Evolutionary conservation across 2,329 filamentous ascomycete species (phyloP).

Genomic region (Beauveria australis): DNA sequence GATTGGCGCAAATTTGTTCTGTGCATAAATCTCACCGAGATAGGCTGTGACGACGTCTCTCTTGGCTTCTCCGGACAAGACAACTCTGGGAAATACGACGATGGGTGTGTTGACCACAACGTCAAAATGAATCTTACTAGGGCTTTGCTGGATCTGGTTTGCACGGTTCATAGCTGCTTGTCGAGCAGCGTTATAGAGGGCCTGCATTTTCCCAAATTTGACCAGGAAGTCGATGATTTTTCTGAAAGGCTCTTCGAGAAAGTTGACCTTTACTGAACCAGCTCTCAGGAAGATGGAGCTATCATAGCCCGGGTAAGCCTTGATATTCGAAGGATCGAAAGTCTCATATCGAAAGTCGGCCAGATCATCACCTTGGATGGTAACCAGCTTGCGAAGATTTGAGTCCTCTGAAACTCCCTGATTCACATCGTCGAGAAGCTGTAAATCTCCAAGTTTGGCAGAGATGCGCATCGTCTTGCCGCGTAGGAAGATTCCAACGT

Average conservation of each 20-base stretch:
- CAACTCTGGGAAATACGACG: constrained; percentile 79
- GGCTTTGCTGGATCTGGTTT: constrained; percentile 83
- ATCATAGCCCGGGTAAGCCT: constrained; percentile 87
- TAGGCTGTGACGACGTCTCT: constrained; percentile 87
- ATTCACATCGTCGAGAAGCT: constrained; percentile 87
- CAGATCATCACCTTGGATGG: constrained; percentile 90
- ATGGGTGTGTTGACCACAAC: constrained; percentile 92
- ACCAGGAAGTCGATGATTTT: constrained; percentile 98
- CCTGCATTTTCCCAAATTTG: constrained; percentile 99
- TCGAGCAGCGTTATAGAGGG: constrained; percentile 92
- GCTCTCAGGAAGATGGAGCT: constrained; percentile 84
- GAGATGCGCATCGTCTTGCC: constrained; percentile 82
- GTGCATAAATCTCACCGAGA: constrained; percentile 92
- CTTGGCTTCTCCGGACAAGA: constrained; percentile 59
- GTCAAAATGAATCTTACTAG: constrained; percentile 87
- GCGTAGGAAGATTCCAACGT: constrained; percentile 81
- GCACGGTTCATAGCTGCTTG: constrained; percentile 92
- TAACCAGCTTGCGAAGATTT: constrained; percentile 75
- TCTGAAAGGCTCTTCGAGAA: constrained; percentile 91
- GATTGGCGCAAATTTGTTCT: constrained; percentile 82
- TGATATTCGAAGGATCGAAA: constrained; percentile 62
- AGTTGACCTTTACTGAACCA: constrained; percentile 94
- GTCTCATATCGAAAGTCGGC: constrained; percentile 98
- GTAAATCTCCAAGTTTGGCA: constrained; percentile 78
- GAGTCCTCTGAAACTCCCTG: constrained; percentile 77